Evolutionary conservation across 1,139 yeast genomes (phyloP).

Genomic region (Zygosaccharomyces pseudobailii): DNA sequence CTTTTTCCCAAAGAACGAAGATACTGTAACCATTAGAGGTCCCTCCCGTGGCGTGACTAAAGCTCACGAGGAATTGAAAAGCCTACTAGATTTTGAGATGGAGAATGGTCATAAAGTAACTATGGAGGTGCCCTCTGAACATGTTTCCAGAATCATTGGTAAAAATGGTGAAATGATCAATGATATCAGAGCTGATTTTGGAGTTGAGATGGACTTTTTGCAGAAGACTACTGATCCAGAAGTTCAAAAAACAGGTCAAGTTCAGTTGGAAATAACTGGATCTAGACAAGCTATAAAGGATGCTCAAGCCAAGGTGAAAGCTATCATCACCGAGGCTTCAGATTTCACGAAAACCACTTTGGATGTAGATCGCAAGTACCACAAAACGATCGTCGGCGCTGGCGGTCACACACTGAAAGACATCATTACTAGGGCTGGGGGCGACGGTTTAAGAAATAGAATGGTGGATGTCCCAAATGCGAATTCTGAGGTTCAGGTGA

Average conservation of each 20-base stretch:
- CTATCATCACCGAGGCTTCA: slow-evolving; percentile 61
- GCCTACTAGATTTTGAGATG: slow-evolving; percentile 77
- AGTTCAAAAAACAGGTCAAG: slow-evolving; percentile 41
- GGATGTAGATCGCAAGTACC: slow-evolving; percentile 69
- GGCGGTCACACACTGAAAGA: slow-evolving; percentile 73
- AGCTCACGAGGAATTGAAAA: slow-evolving; percentile 82
- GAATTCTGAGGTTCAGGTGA: slow-evolving; percentile 55
- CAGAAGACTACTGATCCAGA: slow-evolving; percentile 41
- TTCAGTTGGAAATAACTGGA: slow-evolving; percentile 71
- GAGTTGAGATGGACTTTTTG: slow-evolving; percentile 65
- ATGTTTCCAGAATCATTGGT: slow-evolving; percentile 84
- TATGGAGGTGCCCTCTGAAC: slow-evolving; percentile 62
- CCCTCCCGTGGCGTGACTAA: slow-evolving; percentile 86
- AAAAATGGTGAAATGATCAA: slow-evolving; percentile 80
- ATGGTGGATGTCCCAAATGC: slow-evolving; percentile 73
- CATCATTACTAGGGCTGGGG: slow-evolving; percentile 78
- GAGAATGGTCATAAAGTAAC: slow-evolving; percentile 72
- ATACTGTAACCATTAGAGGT: slow-evolving; percentile 79
- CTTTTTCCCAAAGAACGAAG: slow-evolving; percentile 60
- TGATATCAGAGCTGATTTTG: slow-evolving; percentile 75
- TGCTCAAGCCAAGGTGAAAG: slow-evolving; percentile 61
- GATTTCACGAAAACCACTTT: slow-evolving; percentile 59
- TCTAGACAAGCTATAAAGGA: slow-evolving; percentile 73
- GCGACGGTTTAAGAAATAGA: slow-evolving; percentile 47
- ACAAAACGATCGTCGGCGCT: slow-evolving; percentile 75